Evolutionary conservation across 257 asterid species (phyloP), one percentile per base, ranked within the genome.

Genomic region (Leonotis leonurus): DNA sequence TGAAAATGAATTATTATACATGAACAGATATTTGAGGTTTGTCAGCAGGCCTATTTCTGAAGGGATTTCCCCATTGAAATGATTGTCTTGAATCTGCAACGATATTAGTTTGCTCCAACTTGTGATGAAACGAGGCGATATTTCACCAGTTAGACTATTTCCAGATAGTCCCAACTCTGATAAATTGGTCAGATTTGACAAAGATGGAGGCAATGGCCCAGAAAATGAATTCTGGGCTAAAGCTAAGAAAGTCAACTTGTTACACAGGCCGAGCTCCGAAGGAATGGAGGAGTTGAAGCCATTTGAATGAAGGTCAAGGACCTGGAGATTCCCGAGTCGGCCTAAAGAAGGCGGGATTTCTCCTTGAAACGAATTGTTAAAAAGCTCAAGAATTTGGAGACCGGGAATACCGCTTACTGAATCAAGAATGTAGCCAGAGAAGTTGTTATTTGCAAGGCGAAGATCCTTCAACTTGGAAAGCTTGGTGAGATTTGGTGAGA

Each of bases 181-280:
- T 56, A 89, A 67, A 39, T 79, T 59, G 65, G 80, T 81, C 66
- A 89, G 70, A 32, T 72, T 81, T n/a, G 95, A 80, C 20, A 89
- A 33, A 39, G 96, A 80, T 65, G 20, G 17, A 64, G 97, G 97
- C 84, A 92, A 68, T 33, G 80, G 36, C 14, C 96, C 97, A 5
- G 80, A 54, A 3, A 86, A 67, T 2, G 74, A 71, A 71, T 88
- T 78, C n/a, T 0, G 4, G 7, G 85, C 85, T 3, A 81, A 60
- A 44, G 79, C 73, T 65, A 78, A 59, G 69, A 37, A 81, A 29
- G 78, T 60, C 13, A 81, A 74, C 57, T 69, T 73, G 26, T 62
- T 78, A 65, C 82, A 81, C 37, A 17, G 24, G 32, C 87, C 87
- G 17, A 81, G 68, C 75, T 81, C 87, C 12, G 75, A 41, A 12